Evolutionary conservation across 2,329 filamentous ascomycete genomes (phyloP), one percentile per base, ranked within the genome.

Genomic region (Diplodia sapinea): DNA sequence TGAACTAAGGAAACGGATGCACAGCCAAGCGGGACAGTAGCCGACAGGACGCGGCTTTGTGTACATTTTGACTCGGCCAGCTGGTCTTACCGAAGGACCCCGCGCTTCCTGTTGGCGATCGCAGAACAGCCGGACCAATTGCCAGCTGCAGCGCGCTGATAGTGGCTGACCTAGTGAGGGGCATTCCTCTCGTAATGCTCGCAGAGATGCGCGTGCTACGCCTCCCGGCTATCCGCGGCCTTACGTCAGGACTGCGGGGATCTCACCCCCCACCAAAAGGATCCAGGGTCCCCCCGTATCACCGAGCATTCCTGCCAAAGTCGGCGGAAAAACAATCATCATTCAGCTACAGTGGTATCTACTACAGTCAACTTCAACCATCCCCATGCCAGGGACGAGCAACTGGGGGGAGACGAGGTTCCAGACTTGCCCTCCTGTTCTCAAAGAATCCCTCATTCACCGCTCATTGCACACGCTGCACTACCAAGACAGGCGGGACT

Each of bases 211-310:
- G 56, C 56, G 57, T 62, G 57, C 57, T 62, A 33, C 26, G 13
- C 20, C 17, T 47, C 59, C 43, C 59, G 59, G 59, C 59, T 63
- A 63, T 36, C 8, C 17, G 59, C 59, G 59, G 59, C n/a, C 59
- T 63, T 51, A 51, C 57, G 57, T 61, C 40, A 50, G 40, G 23
- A 29, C 23, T 33, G 57, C 40, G 40, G 57, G 40, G 40, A 49
- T 56, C 54, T n/a, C 33, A 13, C 52, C 26, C 6, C 8, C 26
- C 15, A 36, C 26, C 52, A 26, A 29, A n/a, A 36, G 52, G 52
- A 31, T 23, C 17, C 36, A 47, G 36, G 54, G 54, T 57, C 54
- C 20, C 23, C 23, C 54, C n/a, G 15, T 26, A 57, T 57, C 54
- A 57, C 54, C 54, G 54, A 40, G 26, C 31, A 13, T 56, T 38